Evolutionary conservation across 2,329 filamentous ascomycete species (phyloP).

Genomic region (Fusarium xylarioides): DNA sequence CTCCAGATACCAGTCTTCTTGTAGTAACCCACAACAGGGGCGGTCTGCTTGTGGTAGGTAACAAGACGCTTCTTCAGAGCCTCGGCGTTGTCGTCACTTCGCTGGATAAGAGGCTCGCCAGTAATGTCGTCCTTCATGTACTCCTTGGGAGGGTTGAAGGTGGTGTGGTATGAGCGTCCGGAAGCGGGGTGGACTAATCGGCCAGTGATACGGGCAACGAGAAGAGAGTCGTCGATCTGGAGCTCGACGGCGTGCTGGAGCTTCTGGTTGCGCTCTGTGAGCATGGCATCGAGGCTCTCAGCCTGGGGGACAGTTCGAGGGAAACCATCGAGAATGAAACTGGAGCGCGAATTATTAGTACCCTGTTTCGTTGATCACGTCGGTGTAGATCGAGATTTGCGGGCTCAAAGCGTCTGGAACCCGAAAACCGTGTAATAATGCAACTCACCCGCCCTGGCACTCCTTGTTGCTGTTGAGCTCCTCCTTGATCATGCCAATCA

Average conservation of each 20-base stretch:
- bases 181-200: conserved; percentile 95
- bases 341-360: conserved; percentile 51
- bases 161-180: conserved; percentile 95
- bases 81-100: conserved; percentile 95
- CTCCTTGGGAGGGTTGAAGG: conserved; percentile 97
- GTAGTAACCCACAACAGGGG: conserved; percentile 95
- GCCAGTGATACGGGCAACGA: conserved; percentile 96
- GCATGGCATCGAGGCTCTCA: conserved; percentile 93
- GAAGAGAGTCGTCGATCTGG: conserved; percentile 92
- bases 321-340: conserved; percentile 99
- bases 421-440: conserved; percentile 9
- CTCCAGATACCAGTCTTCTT: conserved; percentile 97
- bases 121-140: conserved; percentile 96
- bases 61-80: conserved; percentile 92
- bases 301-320: conserved; percentile 96
- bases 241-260: conserved; percentile 97
- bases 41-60: conserved; percentile 94
- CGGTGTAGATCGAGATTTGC: conserved; percentile 3
- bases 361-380: conserved; percentile 18
- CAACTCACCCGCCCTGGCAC: conserved; percentile 89
- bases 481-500: conserved; percentile 99
- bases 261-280: conserved; percentile 77
- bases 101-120: conserved; percentile 94
- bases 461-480: conserved; percentile 94
- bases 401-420: neutral